Evolutionary conservation across 306 rosid species (phyloP).

Genomic region (Vigna mungo): DNA sequence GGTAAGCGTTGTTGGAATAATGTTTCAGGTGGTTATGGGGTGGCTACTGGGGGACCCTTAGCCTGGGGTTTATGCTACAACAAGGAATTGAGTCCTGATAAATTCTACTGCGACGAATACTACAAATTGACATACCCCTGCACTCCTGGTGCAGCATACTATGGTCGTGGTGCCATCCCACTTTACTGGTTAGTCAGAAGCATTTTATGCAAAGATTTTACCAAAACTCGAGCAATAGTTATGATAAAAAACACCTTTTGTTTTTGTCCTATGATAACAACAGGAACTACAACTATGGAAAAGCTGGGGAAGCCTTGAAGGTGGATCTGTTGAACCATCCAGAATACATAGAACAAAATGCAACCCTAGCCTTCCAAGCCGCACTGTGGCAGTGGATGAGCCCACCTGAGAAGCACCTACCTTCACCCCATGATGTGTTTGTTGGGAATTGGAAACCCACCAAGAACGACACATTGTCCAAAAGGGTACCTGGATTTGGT

Average conservation of each 20-base stretch:
- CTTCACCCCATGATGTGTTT: conserved; percentile 85
- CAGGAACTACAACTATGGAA: conserved; percentile 95
- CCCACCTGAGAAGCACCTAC: conserved; percentile 78
- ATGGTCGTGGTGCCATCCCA: conserved; percentile 97
- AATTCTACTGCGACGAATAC: conserved; percentile 84
- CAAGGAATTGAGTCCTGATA: conserved; percentile 91
- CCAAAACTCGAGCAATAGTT: background rate
- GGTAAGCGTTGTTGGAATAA: conserved; percentile 17
- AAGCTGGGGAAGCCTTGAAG: conserved; percentile 75
- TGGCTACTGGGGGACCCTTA: conserved; percentile 96
- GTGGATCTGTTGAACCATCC: conserved; percentile 85
- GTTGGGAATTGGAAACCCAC: conserved; percentile 94
- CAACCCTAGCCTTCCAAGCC: conserved; percentile 88
- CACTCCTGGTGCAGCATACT: conserved; percentile 84
- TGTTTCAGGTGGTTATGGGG: conserved; percentile 92
- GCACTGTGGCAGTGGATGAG: conserved; percentile 93
- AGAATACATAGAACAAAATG: conserved; percentile 92
- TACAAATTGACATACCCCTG: conserved; percentile 88
- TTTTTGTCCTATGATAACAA: conserved; percentile 25
- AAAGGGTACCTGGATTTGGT: conserved; percentile 91
- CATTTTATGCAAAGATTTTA: background rate
- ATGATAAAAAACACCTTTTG: conserved; percentile 16
- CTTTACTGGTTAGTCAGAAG: conserved; percentile 58
- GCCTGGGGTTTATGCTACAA: conserved; percentile 99
- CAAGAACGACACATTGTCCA: conserved; percentile 82